These are phyloP conservation scores for Podosphaera xanthii DNA, from an alignment of 2,329 filamentous ascomycete species.

Conservation along the genomic window DNA sequence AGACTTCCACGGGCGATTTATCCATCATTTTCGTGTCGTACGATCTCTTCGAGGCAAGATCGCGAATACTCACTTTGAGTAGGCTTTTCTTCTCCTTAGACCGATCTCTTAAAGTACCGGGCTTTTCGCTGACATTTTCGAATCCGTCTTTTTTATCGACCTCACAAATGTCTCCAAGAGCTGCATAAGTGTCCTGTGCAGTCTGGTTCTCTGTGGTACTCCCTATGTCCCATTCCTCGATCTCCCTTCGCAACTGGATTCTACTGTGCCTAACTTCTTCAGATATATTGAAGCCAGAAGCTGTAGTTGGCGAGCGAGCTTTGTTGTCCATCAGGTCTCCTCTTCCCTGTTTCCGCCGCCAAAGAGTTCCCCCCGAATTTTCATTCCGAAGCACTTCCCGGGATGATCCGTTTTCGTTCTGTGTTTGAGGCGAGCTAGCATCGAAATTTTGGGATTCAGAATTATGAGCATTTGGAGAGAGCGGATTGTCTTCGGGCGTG, in stretches of 20 bases:
- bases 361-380: constrained; percentile 24
- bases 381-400: constrained; percentile 19
- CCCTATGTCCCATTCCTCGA: constrained; percentile 53
- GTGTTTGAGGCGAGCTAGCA: neutral
- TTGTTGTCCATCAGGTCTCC: constrained; percentile 24
- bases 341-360: constrained; percentile 26
- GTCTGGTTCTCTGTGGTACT: constrained; percentile 44
- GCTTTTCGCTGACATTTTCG: constrained; percentile 7
- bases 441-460: neutral
- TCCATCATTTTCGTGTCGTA: neutral
- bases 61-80: neutral
- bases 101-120: constrained; percentile 4
- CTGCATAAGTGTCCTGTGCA: constrained; percentile 79
- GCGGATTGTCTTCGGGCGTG: neutral
- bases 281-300: neutral
- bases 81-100: neutral
- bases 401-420: neutral
- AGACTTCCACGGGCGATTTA: neutral
- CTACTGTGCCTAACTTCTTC: neutral
- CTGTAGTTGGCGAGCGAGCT: neutral
- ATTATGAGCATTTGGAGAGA: neutral
- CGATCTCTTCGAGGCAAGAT: neutral
- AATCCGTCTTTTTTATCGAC: constrained; percentile 62
- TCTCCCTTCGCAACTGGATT: constrained; percentile 12
- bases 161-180: constrained; percentile 62